These are phyloP conservation scores for Stylosanthes scabra DNA, from an alignment of 331 rosid species.

Conservation along the genomic window DNA sequence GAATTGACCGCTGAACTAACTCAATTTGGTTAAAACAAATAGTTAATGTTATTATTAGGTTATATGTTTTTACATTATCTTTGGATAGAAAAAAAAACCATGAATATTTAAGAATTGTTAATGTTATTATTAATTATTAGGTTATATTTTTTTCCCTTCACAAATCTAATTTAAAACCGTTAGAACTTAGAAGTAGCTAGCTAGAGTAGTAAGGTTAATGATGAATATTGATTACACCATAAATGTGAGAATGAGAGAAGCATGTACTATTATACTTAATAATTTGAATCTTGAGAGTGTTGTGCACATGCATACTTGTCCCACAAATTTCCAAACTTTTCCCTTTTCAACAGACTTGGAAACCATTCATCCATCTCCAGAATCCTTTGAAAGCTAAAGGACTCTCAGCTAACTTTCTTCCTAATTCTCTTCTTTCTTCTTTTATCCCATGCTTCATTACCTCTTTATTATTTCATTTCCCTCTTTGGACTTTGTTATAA, in stretches of 20 bases:
- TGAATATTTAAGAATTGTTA: no score
- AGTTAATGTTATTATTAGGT: no score
- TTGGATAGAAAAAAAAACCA: no score
- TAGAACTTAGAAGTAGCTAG: no score
- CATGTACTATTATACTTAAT: conserved; percentile 29
- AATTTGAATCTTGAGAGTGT: conserved; percentile 31
- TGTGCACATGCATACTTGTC: conserved; percentile 52
- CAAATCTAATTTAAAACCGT: no score
- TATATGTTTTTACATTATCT: no score
- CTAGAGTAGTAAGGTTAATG: no score
- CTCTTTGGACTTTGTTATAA: background rate
- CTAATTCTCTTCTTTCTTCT: background rate
- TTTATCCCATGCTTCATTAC: background rate
- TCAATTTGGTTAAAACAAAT: no score
- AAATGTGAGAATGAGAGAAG: conserved; percentile 36
- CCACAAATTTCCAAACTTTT: conserved; percentile 49
- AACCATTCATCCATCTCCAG: conserved; percentile 43
- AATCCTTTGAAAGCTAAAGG: conserved; percentile 42
- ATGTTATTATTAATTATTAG: no score
- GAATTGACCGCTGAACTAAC: no score
- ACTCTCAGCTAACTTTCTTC: conserved; percentile 41
- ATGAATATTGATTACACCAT: background rate
- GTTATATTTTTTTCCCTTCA: no score
- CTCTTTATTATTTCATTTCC: conserved; percentile 8
- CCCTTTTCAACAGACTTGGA: conserved; percentile 46